Percentiles rank a stretch among this genome's conserved stretches.
phyloP scores from a whole-genome alignment of 106 monocot species.

The Platanthera guangdongensis region DNA sequence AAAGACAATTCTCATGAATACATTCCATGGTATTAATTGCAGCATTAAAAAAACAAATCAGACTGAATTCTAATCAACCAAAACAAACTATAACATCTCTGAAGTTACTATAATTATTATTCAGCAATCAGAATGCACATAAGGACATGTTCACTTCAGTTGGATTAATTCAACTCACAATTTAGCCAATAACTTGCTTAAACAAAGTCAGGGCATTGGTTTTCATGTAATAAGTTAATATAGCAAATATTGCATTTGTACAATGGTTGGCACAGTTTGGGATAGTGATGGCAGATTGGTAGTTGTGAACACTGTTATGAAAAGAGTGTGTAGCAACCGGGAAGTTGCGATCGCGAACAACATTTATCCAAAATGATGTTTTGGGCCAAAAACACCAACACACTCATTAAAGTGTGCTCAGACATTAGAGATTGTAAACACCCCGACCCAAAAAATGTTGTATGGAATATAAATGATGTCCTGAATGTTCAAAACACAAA shows the following conservation, averaged over 20 bases:
- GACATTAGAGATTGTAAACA: too few relatives aligned
- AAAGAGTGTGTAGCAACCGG: too few relatives aligned
- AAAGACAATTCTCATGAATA: background rate
- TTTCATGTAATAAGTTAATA: background rate
- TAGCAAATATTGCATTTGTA: background rate
- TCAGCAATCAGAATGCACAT: background rate
- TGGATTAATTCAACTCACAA: background rate
- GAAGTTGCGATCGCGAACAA: too few relatives aligned
- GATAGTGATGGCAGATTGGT: too few relatives aligned
- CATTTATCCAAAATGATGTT: too few relatives aligned
- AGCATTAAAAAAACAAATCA: background rate
- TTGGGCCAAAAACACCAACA: too few relatives aligned
- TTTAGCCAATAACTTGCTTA: background rate
- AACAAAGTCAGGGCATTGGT: background rate
- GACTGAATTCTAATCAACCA: background rate
- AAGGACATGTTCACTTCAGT: background rate
- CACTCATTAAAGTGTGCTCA: too few relatives aligned
- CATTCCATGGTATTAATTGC: background rate
- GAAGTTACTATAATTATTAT: constrained; percentile 2
- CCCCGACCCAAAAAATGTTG: too few relatives aligned
- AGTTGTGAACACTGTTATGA: too few relatives aligned
- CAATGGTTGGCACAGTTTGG: background rate
- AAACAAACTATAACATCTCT: background rate
- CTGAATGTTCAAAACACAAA: too few relatives aligned
- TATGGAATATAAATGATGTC: too few relatives aligned